These are phyloP conservation scores for Beverwykella pulmonaria DNA, from an alignment of 495 filamentous ascomycete genomes.

Conservation along the genomic window DNA sequence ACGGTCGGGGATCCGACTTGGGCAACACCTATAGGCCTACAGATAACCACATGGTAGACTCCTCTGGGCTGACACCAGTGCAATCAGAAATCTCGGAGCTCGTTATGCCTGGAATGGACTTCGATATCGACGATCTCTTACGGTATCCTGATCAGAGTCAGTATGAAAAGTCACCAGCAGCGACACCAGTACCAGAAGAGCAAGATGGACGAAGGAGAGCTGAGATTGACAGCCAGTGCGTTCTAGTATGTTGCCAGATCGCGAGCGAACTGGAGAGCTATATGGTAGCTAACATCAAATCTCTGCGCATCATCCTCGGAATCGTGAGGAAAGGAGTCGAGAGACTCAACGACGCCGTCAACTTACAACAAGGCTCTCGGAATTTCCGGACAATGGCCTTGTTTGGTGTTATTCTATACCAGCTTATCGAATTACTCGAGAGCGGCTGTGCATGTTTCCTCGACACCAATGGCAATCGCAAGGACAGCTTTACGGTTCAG, in stretches of 20 bases:
- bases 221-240: slow-evolving; percentile 18
- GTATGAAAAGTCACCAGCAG: not conserved
- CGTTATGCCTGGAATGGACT: slow-evolving; percentile 9
- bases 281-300: slow-evolving; percentile 16
- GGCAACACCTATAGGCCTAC: not conserved
- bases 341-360: not conserved
- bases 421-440: slow-evolving; percentile 19
- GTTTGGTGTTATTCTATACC: slow-evolving; percentile 12
- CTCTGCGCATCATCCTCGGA: slow-evolving; percentile 8
- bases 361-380: slow-evolving; percentile 13
- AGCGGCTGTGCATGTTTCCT: slow-evolving; percentile 10
- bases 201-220: slow-evolving; percentile 3
- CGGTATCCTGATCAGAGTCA: not conserved
- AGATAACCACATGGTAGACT: not conserved
- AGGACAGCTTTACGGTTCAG: slow-evolving; percentile 8
- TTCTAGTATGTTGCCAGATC: slow-evolving; percentile 17
- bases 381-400: slow-evolving; percentile 8
- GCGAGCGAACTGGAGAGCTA: slow-evolving; percentile 15
- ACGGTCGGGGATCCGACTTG: not conserved
- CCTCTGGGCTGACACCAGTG: too few species aligned
- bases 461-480: not conserved
- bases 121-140: slow-evolving; percentile 15
- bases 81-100: not conserved
- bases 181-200: not conserved
- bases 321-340: slow-evolving; percentile 9